Evolutionary conservation across 805 yeast genomes (phyloP).

Genomic region (Tetrapisispora pingtungensis): DNA sequence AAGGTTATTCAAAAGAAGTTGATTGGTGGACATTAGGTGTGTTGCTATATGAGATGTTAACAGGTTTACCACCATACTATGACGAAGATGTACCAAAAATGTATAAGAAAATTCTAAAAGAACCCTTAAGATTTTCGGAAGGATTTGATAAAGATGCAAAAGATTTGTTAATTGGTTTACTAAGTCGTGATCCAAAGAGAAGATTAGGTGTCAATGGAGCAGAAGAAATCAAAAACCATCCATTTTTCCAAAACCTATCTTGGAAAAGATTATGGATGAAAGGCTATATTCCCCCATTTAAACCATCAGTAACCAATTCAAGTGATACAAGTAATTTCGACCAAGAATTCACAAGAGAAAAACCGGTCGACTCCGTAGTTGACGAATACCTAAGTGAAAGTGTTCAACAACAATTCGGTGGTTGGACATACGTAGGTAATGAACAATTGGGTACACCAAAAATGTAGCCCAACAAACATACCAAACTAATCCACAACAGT

Average conservation of each 20-base stretch:
- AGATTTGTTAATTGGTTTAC: constrained; percentile 58
- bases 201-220: constrained; percentile 75
- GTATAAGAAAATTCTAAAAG: constrained; percentile 86
- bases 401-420: constrained; percentile 93
- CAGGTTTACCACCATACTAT: constrained; percentile 92
- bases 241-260: constrained; percentile 78
- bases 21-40: constrained; percentile 99
- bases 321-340: constrained; percentile 89
- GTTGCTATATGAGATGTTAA: constrained; percentile 87
- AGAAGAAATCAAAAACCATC: constrained; percentile 67
- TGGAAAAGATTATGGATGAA: constrained; percentile 74
- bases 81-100: constrained; percentile 84
- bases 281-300: constrained; percentile 87
- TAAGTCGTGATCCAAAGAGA: constrained; percentile 73
- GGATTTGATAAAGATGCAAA: constrained; percentile 77
- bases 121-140: constrained; percentile 77
- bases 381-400: constrained; percentile 83
- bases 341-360: constrained; percentile 78
- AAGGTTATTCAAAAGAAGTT: constrained; percentile 88
- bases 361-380: constrained; percentile 89
- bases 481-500: too few relatives aligned
- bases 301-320: constrained; percentile 76
- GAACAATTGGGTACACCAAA: constrained; percentile 31
- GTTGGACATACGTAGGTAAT: constrained; percentile 90
- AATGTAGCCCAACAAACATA: too few relatives aligned